Evolutionary conservation across 768 basidiomycete genomes (phyloP).

Genomic region (Strobilomyces confusus): DNA sequence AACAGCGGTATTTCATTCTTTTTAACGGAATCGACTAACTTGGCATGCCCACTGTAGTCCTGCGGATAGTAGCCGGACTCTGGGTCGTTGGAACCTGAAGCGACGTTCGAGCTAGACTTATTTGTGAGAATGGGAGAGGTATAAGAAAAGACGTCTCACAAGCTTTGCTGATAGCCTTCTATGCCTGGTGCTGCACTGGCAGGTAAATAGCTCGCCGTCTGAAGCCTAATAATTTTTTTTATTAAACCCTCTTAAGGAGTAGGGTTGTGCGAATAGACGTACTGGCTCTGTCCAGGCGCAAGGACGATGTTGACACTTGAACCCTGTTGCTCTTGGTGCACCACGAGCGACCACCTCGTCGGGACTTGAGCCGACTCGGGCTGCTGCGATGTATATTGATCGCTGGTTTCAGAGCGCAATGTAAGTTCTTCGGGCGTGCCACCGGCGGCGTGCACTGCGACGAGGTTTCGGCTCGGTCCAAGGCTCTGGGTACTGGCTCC

Average conservation of each 20-base stretch:
- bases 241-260: not conserved
- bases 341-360: conserved; percentile 1
- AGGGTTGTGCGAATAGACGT: conserved; percentile 1
- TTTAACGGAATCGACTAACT: conserved; percentile 10
- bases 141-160: conserved; percentile 10
- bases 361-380: conserved; percentile 1
- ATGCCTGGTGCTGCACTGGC: not conserved
- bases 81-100: not conserved
- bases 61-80: conserved; percentile 4
- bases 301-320: not conserved
- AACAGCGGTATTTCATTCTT: not conserved
- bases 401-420: not conserved
- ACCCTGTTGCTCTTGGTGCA: conserved; percentile 6
- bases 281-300: conserved; percentile 7
- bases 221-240: conserved; percentile 6
- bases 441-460: conserved; percentile 2
- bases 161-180: conserved; percentile 7
- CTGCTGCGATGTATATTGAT: conserved; percentile 6
- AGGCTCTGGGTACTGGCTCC: conserved; percentile 7
- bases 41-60: conserved; percentile 5
- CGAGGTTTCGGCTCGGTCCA: conserved; percentile 3
- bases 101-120: conserved; percentile 7
- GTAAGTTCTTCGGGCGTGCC: conserved; percentile 7
- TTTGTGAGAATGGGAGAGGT: not conserved
- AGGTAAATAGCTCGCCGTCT: not conserved